Conservation (phyloP, 257 asterid genomes). For the Gentiana straminea region DNA sequence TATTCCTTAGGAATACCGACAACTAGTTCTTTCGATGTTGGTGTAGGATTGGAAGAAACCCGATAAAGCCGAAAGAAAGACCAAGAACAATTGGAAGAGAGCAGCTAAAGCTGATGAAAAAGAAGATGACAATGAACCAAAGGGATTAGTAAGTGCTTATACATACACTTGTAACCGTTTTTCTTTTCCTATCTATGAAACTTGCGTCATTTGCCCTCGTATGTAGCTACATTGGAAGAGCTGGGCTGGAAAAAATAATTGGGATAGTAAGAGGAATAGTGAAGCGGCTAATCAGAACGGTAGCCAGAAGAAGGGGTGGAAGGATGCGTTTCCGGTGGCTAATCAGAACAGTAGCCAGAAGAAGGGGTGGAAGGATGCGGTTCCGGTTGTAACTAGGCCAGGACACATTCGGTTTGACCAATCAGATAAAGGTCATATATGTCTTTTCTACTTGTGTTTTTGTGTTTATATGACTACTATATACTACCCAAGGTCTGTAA, state of each 20-base stretch:
- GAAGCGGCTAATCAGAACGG: constrained; percentile 19
- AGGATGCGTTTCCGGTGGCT: constrained; percentile 30
- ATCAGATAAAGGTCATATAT: constrained; percentile 47
- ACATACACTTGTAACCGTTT: background rate
- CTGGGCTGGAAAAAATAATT: constrained; percentile 28
- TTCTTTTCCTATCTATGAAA: too few species aligned
- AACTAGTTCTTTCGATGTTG: constrained; percentile 12
- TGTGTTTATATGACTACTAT: background rate
- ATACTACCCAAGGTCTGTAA: constrained; percentile 9
- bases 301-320: constrained; percentile 19
- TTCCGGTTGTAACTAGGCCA: constrained; percentile 71
- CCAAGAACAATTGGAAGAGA: constrained; percentile 13
- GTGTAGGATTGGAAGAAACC: constrained; percentile 67
- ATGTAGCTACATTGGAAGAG: constrained; percentile 65
- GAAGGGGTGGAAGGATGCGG: constrained; percentile 46
- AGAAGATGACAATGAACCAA: constrained; percentile 40
- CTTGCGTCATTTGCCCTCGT: constrained; percentile 8
- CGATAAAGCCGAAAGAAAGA: constrained; percentile 34
- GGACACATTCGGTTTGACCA: constrained; percentile 96
- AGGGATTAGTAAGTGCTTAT: constrained; percentile 58
- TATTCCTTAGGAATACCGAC: too few species aligned
- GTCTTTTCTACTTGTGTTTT: background rate
- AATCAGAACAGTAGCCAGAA: constrained; percentile 30
- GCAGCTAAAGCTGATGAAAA: constrained; percentile 21
- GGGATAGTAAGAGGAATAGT: constrained; percentile 25